A percentile compares a stretch with the other conserved stretches of the same genome.
Conservation (phyloP, 352 stramenopile genomes). For the Globisporangium middletonii region DNA sequence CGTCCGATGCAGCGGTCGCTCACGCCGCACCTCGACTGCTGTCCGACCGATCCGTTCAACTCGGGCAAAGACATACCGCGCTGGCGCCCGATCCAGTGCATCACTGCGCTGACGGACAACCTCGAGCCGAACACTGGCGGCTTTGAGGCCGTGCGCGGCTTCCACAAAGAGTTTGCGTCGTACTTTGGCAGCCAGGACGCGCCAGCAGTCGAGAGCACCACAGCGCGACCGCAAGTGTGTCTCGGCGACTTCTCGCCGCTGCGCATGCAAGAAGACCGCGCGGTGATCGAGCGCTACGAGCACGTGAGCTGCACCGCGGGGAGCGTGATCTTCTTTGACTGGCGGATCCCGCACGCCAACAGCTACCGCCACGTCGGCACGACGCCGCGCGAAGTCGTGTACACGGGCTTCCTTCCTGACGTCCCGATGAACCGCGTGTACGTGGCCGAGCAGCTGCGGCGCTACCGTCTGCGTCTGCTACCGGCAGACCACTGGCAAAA, state of each 20-base stretch:
- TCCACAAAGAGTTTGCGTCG: constrained; percentile 78
- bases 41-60: constrained; percentile 66
- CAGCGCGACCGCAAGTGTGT: constrained; percentile 58
- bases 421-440: constrained; percentile 71
- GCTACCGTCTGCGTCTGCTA: constrained; percentile 56
- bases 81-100: constrained; percentile 88
- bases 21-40: constrained; percentile 87
- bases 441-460: constrained; percentile 61
- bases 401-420: constrained; percentile 78
- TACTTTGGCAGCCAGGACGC: constrained; percentile 31
- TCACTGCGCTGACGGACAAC: constrained; percentile 79
- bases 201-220: constrained; percentile 6
- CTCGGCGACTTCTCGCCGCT: constrained; percentile 86
- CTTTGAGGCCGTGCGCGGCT: constrained; percentile 82
- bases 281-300: constrained; percentile 66
- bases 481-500: constrained; percentile 80
- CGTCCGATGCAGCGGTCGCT: constrained; percentile 78
- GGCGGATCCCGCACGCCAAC: constrained; percentile 85
- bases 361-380: constrained; percentile 65
- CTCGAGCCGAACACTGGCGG: constrained; percentile 60
- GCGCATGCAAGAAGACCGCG: constrained; percentile 76
- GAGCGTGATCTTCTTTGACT: constrained; percentile 86
- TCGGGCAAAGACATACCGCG: constrained; percentile 62
- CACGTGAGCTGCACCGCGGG: constrained; percentile 56
- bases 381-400: constrained; percentile 72